Evolutionary conservation across 73 alveolate species (phyloP).

Genomic region (Paramecium octaurelia): DNA sequence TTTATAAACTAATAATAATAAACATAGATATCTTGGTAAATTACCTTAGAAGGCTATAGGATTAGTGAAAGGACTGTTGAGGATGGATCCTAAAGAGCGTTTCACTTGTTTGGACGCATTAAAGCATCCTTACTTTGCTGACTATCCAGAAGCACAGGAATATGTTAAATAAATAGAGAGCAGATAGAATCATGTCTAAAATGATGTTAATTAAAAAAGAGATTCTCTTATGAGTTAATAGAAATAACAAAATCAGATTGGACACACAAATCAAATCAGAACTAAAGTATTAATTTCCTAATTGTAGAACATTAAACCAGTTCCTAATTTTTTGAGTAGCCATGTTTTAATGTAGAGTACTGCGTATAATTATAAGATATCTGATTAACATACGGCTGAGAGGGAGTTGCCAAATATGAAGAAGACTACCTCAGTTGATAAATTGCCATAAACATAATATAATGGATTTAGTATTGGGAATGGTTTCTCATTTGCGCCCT

Average conservation of each 20-base stretch:
- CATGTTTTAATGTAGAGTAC: constrained; percentile 20
- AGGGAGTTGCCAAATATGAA: not conserved
- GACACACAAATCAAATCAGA: not conserved
- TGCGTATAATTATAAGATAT: constrained; percentile 28
- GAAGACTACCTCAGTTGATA: constrained; percentile 26
- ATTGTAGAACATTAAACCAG: not conserved
- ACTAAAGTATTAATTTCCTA: not conserved
- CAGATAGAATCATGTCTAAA: not conserved
- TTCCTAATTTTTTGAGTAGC: constrained; percentile 18
- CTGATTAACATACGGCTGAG: constrained; percentile 9
- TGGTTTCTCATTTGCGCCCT: constrained; percentile 27
- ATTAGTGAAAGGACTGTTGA: constrained; percentile 73
- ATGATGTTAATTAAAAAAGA: not conserved
- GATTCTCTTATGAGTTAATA: not conserved
- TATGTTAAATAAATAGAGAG: constrained; percentile 16
- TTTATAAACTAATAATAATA: not conserved
- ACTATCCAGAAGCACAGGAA: constrained; percentile 51
- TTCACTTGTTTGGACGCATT: constrained; percentile 72
- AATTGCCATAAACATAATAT: constrained; percentile 13
- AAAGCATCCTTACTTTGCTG: constrained; percentile 82
- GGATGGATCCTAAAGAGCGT: constrained; percentile 85
- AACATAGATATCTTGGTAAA: constrained; percentile 74
- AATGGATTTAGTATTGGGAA: constrained; percentile 23
- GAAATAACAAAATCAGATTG: not conserved
- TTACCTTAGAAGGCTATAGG: constrained; percentile 62